Percentiles rank a stretch among this genome's conserved stretches.
These are phyloP conservation scores for Eutrema japonicum DNA, from an alignment of 345 rosid species.

Conservation along the genomic window DNA sequence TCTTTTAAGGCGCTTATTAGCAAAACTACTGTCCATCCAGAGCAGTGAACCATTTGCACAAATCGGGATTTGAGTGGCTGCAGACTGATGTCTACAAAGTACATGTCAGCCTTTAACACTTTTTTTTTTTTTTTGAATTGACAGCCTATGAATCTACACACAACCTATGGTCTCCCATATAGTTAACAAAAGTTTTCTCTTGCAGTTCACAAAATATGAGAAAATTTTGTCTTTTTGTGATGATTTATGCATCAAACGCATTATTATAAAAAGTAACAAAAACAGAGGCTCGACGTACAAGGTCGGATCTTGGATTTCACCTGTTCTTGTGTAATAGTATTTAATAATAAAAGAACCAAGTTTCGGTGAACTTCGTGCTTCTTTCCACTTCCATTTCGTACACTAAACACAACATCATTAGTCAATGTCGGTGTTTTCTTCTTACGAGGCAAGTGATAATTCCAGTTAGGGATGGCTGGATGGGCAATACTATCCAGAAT, in stretches of 20 bases:
- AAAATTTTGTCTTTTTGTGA: conserved; percentile 33
- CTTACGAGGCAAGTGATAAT: neutral
- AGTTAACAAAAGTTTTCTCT: conserved; percentile 38
- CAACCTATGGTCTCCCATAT: conserved; percentile 40
- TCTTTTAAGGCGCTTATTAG: too few species aligned
- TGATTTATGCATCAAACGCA: conserved; percentile 18
- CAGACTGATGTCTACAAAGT: neutral
- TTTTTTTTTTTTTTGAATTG: neutral
- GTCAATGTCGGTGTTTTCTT: conserved; percentile 41
- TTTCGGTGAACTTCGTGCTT: conserved; percentile 38
- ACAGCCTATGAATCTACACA: too few species aligned
- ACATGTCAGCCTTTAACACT: neutral
- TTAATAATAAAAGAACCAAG: conserved; percentile 1
- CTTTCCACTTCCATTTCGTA: conserved; percentile 26
- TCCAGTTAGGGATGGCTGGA: conserved; percentile 25
- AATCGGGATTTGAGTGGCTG: neutral
- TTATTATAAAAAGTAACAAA: conserved; percentile 25
- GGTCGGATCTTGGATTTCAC: conserved; percentile 38
- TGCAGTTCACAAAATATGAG: conserved; percentile 31
- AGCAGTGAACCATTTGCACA: neutral
- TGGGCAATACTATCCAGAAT: conserved; percentile 7
- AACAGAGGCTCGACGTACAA: conserved; percentile 41
- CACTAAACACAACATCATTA: conserved; percentile 32
- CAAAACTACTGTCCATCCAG: too few species aligned
- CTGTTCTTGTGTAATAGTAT: neutral